These are phyloP conservation scores for Prototheca wickerhamii DNA, from an alignment of 163 green algal species.

Conservation along the genomic window DNA sequence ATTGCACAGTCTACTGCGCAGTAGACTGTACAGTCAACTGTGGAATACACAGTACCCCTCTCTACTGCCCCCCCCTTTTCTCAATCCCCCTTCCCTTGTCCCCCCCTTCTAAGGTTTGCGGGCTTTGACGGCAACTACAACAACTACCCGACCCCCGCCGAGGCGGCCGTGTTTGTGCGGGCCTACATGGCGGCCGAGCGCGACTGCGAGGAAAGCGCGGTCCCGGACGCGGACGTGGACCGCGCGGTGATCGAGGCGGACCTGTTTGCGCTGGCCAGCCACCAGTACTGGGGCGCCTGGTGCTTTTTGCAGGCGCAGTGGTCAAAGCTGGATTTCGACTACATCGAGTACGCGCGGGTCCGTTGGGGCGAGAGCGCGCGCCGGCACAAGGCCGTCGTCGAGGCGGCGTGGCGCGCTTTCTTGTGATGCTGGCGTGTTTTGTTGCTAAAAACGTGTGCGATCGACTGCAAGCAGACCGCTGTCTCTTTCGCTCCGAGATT, in stretches of 20 bases:
- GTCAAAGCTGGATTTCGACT: slow-evolving; percentile 90
- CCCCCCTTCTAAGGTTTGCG: too few species aligned
- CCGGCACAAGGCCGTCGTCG: slow-evolving; percentile 42
- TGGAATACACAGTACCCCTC: background rate
- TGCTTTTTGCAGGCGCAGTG: slow-evolving; percentile 65
- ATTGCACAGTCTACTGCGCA: too few species aligned
- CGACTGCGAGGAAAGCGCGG: background rate
- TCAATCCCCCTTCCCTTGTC: too few species aligned
- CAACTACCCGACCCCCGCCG: slow-evolving; percentile 29
- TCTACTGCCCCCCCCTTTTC: too few species aligned
- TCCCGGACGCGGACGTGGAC: slow-evolving; percentile 33
- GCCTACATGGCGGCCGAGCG: slow-evolving; percentile 27
- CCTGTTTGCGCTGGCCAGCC: slow-evolving; percentile 67
- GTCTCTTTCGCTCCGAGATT: background rate
- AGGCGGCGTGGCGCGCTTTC: background rate
- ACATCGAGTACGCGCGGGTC: slow-evolving; percentile 58
- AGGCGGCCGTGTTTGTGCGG: slow-evolving; percentile 17
- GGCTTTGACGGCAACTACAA: slow-evolving; percentile 91
- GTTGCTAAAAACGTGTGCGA: background rate
- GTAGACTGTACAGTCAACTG: too few species aligned
- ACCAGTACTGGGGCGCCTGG: slow-evolving; percentile 91
- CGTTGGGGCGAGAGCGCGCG: slow-evolving; percentile 57
- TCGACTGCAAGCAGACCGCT: background rate
- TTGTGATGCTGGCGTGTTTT: background rate
- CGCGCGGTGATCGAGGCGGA: slow-evolving; percentile 65